Base-by-base conservation (phyloP, 768 basidiomycete species). In the Cystobasidium tubakii region DNA sequence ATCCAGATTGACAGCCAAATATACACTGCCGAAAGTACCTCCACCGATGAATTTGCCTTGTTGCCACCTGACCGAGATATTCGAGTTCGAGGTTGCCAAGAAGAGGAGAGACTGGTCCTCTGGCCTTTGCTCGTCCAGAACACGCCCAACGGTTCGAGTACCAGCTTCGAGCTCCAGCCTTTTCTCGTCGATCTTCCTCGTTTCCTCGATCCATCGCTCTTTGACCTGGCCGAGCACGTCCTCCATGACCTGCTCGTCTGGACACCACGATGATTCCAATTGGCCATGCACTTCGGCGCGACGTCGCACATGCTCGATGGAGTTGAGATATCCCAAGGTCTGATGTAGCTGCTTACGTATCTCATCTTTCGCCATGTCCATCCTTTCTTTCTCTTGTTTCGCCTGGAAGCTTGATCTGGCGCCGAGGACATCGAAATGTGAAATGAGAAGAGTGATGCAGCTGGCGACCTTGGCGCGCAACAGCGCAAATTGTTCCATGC, bases 1-100 rank as follows among this genome's bases (percentile, higher is more conserved):
- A 80, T 98, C 96, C 70, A 98, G 85, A 80, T 98, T 98, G 82
- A 97, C 90, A 21, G 94, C 96, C 60, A 92, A 87, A 81, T 98
- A 99, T n/a, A 99, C 96, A n/a, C 91, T 95, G 25, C 96, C 96
- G 81, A 96, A 97, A 10, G 96, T 94, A 19, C 96, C 96, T n/a
- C 93, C 88, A 64, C 95, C 96, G 77, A 99, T 97, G 83, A 97
- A 97, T 73, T 90, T 88, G 17, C 95, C 93, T 82, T 99, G 96
- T 81, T 97, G 95, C 96, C 96, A 99, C 46, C 91, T 87, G 75
- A 98, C 89, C 1, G 92, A 91, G 75, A 97, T 92, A 78, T 95
- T 96, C 31, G 92, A 93, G 46, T 88, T 88, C n/a, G 92, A 92
- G 1, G 92, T 92, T 0, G 96, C 96, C 46, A 99, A 86, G 84